phyloP scores from a whole-genome alignment of 2,329 filamentous ascomycete species.

The Keithomyces neogunnii region DNA sequence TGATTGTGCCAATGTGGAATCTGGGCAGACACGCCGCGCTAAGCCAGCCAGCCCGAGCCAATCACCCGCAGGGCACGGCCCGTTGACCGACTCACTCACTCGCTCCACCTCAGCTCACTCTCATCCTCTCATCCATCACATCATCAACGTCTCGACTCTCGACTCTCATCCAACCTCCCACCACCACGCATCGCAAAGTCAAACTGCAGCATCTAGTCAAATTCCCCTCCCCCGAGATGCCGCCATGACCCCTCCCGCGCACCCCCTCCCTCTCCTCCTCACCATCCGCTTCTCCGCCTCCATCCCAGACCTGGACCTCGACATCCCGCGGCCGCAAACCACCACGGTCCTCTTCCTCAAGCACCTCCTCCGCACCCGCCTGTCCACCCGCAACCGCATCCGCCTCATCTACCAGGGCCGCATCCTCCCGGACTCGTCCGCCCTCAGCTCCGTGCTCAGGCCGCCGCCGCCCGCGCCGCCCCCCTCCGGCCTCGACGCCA shows the following conservation, averaged over 20 bases:
- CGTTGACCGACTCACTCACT: no score
- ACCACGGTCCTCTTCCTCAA: conserved; percentile 76
- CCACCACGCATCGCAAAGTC: not conserved
- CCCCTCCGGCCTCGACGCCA: conserved; percentile 15
- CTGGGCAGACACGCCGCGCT: no score
- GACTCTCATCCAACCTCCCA: not conserved
- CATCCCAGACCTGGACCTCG: conserved; percentile 73
- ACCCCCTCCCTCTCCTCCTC: conserved; percentile 50
- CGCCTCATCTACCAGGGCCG: conserved; percentile 87
- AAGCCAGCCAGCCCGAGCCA: no score
- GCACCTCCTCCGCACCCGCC: conserved; percentile 65
- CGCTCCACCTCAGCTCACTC: no score
- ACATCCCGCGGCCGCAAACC: conserved; percentile 57
- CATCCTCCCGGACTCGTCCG: conserved; percentile 65
- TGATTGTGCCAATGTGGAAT: no score
- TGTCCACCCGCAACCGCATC: conserved; percentile 63
- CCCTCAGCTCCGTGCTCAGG: conserved; percentile 61
- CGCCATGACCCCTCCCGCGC: conserved; percentile 14
- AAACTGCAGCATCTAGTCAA: not conserved
- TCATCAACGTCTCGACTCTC: not conserved
- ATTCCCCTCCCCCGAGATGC: not conserved
- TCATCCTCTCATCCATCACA: no score
- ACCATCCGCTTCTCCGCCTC: conserved; percentile 87
- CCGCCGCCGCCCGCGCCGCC: conserved; percentile 45
- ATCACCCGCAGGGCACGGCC: no score